These are phyloP conservation scores for Lenzites betulinus DNA, from an alignment of 768 basidiomycete species.

Conservation along the genomic window DNA sequence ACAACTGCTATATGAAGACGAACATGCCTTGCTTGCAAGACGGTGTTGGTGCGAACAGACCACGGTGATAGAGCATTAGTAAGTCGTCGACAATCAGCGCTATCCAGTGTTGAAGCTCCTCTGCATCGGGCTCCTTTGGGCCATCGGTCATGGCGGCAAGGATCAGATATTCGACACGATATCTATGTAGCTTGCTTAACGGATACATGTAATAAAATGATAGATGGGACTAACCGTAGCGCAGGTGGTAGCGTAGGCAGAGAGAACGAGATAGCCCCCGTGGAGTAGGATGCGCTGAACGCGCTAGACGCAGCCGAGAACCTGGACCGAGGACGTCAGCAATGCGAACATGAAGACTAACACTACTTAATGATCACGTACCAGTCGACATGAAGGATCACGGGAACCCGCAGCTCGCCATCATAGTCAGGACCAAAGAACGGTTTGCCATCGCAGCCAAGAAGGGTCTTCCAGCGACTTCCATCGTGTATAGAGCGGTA, in stretches of 20 bases:
- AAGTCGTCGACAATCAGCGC: constrained; percentile 1
- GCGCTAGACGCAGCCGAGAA: neutral
- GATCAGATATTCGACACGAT: neutral
- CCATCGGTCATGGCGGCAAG: neutral
- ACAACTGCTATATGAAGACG: too few species aligned
- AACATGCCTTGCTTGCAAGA: too few species aligned
- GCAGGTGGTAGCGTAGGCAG: neutral
- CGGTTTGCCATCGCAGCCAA: too few species aligned
- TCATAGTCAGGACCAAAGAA: too few species aligned
- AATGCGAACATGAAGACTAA: too few species aligned
- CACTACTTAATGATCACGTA: too few species aligned
- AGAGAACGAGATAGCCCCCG: neutral
- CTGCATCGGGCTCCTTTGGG: constrained; percentile 1
- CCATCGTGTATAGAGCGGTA: neutral
- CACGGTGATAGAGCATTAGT: constrained; percentile 1
- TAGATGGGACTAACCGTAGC: too few species aligned
- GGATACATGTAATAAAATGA: too few species aligned
- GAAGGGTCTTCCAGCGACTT: too few species aligned
- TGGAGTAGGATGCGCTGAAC: neutral
- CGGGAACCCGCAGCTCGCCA: too few species aligned
- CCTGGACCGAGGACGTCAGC: neutral
- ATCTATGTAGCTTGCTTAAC: too few species aligned
- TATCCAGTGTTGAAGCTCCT: constrained; percentile 2
- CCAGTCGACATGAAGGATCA: too few species aligned
- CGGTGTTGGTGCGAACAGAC: neutral